A percentile compares a stretch with the other conserved stretches of the same genome.
Evolutionary conservation across 1,139 yeast genomes (phyloP).

Genomic region (Candida labiduridarum): DNA sequence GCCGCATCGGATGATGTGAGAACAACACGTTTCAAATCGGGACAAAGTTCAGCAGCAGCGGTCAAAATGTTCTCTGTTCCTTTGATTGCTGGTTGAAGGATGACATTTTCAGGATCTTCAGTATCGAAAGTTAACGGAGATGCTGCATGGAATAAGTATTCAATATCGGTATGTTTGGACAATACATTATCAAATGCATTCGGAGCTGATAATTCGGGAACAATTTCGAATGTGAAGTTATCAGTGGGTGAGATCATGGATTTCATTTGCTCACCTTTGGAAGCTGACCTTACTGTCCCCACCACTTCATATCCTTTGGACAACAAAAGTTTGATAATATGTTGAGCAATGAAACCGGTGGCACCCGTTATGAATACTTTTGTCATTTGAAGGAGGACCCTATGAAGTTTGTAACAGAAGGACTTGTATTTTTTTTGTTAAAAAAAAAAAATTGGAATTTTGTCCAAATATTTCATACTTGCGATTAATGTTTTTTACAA

Average conservation of each 20-base stretch:
- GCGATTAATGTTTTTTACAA: not conserved
- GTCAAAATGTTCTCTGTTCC: slow-evolving; percentile 40
- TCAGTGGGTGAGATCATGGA: slow-evolving; percentile 14
- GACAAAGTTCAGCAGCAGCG: slow-evolving; percentile 29
- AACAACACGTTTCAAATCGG: slow-evolving; percentile 34
- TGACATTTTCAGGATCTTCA: slow-evolving; percentile 39
- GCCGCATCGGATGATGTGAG: slow-evolving; percentile 50
- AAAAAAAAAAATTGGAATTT: not conserved
- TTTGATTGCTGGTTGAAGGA: slow-evolving; percentile 43
- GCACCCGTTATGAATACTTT: slow-evolving; percentile 59
- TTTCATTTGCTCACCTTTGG: slow-evolving; percentile 50
- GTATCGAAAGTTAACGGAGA: slow-evolving; percentile 39
- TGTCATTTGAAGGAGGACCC: slow-evolving; percentile 28
- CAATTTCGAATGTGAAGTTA: slow-evolving; percentile 36
- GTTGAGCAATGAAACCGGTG: slow-evolving; percentile 61
- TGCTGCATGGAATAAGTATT: slow-evolving; percentile 34
- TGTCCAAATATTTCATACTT: not conserved
- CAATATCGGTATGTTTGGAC: slow-evolving; percentile 28
- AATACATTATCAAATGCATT: slow-evolving; percentile 41
- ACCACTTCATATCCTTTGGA: slow-evolving; percentile 53
- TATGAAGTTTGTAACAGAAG: no score
- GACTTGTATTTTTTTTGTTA: no score
- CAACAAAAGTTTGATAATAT: slow-evolving; percentile 37
- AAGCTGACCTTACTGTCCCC: slow-evolving; percentile 62
- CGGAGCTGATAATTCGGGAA: slow-evolving; percentile 32